phyloP scores from a whole-genome alignment of 2,329 filamentous ascomycete species.

The Colletotrichum sp. region DNA sequence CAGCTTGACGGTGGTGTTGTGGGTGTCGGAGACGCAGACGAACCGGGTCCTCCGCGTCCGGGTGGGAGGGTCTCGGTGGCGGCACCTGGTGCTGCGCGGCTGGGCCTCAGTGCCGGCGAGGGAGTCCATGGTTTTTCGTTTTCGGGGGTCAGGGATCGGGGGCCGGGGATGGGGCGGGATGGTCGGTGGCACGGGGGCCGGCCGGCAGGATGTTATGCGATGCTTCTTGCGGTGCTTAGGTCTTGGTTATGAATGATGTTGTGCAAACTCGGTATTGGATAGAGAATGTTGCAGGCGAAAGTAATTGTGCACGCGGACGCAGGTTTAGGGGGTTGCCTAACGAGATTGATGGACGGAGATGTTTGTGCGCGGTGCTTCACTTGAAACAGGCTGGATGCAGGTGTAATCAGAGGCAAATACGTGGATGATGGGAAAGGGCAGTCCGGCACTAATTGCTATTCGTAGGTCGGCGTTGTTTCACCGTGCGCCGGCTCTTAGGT shows the following conservation, averaged over 20 bases:
- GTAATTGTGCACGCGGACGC: not conserved
- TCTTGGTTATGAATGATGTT: not conserved
- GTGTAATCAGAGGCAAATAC: not conserved
- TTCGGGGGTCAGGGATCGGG: not conserved
- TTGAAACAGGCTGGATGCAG: slow-evolving; percentile 4
- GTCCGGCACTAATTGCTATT: not conserved
- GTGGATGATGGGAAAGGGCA: not conserved
- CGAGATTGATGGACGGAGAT: not conserved
- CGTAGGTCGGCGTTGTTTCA: not conserved
- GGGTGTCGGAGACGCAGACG: slow-evolving; percentile 79
- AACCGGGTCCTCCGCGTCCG: slow-evolving; percentile 60
- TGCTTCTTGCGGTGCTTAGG: not conserved
- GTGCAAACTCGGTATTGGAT: not conserved
- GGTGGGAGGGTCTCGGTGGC: not conserved
- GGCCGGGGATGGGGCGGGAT: not conserved
- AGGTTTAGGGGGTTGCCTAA: not conserved
- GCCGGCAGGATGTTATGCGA: not conserved
- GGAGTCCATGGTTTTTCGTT: not conserved
- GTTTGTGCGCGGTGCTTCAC: slow-evolving; percentile 13
- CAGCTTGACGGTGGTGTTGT: slow-evolving; percentile 69
- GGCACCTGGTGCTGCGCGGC: not conserved
- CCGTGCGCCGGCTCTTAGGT: not conserved
- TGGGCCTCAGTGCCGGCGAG: not conserved
- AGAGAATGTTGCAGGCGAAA: not conserved
- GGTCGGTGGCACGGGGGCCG: not conserved